Percentiles rank a stretch among this genome's conserved stretches.
Conservation (phyloP, 495 filamentous ascomycete species). For the Penicillium cataractarum region DNA sequence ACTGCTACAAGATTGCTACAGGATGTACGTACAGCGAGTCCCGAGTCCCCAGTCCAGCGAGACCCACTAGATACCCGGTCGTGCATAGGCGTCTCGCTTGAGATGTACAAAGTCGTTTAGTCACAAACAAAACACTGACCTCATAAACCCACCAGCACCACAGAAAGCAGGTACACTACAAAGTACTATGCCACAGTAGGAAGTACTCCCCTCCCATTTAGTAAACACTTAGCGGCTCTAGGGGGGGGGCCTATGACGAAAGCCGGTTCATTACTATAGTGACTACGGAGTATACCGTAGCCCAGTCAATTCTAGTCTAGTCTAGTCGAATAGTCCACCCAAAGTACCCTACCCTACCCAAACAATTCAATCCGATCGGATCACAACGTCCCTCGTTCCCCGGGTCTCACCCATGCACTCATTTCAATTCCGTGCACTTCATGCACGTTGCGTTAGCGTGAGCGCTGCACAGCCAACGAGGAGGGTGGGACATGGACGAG, state of each 20-base stretch:
- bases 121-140: too few relatives aligned
- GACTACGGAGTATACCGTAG: too few relatives aligned
- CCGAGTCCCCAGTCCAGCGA: neutral
- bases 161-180: neutral
- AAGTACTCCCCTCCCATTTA: too few relatives aligned
- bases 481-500: neutral
- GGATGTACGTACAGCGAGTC: too few relatives aligned
- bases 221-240: too few relatives aligned
- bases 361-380: neutral
- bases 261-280: too few relatives aligned
- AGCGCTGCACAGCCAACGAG: slow-evolving; percentile 4
- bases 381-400: neutral
- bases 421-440: too few relatives aligned
- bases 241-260: slow-evolving; percentile 10
- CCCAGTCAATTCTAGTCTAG: too few relatives aligned
- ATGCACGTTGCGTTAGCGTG: slow-evolving; percentile 2
- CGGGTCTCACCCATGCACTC: neutral
- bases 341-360: neutral
- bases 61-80: neutral
- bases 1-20: too few relatives aligned
- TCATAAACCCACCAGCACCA: too few relatives aligned
- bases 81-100: neutral
- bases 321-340: too few relatives aligned
- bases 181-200: too few relatives aligned
- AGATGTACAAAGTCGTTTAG: neutral